These are phyloP conservation scores for Sclerotinia glacialis DNA, from an alignment of 2,329 filamentous ascomycete genomes.

Conservation along the genomic window DNA sequence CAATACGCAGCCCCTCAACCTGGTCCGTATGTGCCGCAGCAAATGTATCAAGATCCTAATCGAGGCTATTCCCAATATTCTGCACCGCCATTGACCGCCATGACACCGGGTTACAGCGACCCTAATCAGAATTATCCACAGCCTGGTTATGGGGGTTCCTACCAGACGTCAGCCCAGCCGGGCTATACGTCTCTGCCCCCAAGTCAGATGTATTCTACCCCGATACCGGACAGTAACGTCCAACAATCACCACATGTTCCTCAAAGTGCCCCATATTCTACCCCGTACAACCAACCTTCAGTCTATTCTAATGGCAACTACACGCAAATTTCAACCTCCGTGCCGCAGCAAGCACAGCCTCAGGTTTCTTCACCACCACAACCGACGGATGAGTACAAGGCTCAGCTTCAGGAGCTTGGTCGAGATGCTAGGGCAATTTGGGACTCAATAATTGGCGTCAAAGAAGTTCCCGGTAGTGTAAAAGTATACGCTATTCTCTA, in stretches of 20 bases:
- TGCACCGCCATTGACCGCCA: conserved; percentile 29
- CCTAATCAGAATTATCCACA: conserved; percentile 34
- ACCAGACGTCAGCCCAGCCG: conserved; percentile 28
- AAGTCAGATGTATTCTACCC: conserved; percentile 29
- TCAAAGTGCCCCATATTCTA: conserved; percentile 28
- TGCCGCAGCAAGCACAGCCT: conserved; percentile 25
- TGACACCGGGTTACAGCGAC: conserved; percentile 30
- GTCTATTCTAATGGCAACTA: conserved; percentile 30
- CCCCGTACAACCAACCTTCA: conserved; percentile 28
- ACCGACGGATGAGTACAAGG: conserved; percentile 46
- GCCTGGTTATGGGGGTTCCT: conserved; percentile 31
- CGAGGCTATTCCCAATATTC: conserved; percentile 31
- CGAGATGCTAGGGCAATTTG: conserved; percentile 60
- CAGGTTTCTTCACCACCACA: conserved; percentile 27
- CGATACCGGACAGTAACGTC: conserved; percentile 25
- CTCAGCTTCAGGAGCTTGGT: conserved; percentile 53
- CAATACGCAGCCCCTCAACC: conserved; percentile 37
- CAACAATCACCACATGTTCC: conserved; percentile 30
- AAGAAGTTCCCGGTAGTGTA: conserved; percentile 59
- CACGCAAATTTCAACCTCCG: neutral
- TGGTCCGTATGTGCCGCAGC: conserved; percentile 36
- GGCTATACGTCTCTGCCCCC: conserved; percentile 28
- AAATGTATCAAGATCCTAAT: conserved; percentile 32
- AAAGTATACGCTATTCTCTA: conserved; percentile 63
- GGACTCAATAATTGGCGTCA: conserved; percentile 57